Evolutionary conservation across 768 basidiomycete species (phyloP), one percentile per base, ranked within the genome.

Genomic region (Xanthoconium stramineum): DNA sequence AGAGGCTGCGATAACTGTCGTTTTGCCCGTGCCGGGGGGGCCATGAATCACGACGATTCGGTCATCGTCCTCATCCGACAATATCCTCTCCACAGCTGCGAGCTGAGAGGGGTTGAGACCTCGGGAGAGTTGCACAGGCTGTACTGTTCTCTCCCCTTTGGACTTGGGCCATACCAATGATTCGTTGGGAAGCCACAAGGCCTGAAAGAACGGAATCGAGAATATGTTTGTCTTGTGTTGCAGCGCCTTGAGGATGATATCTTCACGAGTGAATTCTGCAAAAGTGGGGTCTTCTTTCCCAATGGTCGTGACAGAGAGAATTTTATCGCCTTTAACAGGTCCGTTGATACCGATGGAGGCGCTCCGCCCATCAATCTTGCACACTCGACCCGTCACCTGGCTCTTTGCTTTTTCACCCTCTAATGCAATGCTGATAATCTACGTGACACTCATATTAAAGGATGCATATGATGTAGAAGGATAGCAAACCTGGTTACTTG

Each of bases 261-360:
- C 47, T 15, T 62, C 57, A 6, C 72, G 69, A 19, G 17, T 4
- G 3, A 60, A 52, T 52, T 89, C 85, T 3, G 88, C 85, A 17
- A 60, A 72, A 2, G 87, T 89, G 0, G 77, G 79, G 30, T 71
- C 73, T 51, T 80, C 83, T 30, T 76, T 78, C 3, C 85, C 86
- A 42, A 79, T 69, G 4, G 84, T 80, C 11, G 67, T 77, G 40
- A 89, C 73, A 5, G 69, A 66, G 17, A 62, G 15, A 47, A 71
- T 56, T 28, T 48, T 60, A 13, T 53, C 42, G 3, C 55, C 57
- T 33, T 43, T n/a, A 19, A 74, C 20, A 1, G 61, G n/a, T 11
- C 53, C 65, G 6, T 64, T 50, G 35, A 78, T 42, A 12, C 40
- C 32, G 29, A 82, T 59, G 5, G 29, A 59, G 0, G 72, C 78